Evolutionary conservation across 345 rosid genomes (phyloP).

Genomic region (Syzygium grande): DNA sequence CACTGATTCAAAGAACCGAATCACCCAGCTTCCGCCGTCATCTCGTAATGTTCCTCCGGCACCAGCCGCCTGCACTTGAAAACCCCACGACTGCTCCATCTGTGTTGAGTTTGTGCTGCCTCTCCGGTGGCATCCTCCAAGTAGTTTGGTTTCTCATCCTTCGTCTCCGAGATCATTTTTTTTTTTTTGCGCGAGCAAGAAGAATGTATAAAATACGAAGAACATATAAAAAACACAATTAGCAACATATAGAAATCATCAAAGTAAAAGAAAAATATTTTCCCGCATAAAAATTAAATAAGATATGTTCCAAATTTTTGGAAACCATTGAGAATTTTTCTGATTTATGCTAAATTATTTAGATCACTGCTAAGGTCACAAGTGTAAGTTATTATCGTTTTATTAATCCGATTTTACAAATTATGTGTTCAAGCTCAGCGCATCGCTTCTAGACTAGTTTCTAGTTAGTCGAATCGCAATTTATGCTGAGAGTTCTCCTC

Average conservation of each 20-base stretch:
- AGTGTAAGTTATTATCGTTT: no score
- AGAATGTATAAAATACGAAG: no score
- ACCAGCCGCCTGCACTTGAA: neutral
- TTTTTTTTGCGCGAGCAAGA: no score
- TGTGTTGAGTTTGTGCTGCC: neutral
- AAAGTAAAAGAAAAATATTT: neutral
- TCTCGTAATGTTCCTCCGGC: neutral
- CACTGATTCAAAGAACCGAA: neutral
- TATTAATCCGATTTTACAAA: neutral
- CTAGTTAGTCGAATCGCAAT: neutral
- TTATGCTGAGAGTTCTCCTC: neutral
- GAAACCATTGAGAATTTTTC: neutral
- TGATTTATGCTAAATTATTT: neutral
- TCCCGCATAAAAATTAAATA: neutral
- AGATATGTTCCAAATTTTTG: neutral
- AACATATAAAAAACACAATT: neutral
- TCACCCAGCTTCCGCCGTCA: neutral
- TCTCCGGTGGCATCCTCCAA: neutral
- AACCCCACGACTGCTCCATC: neutral
- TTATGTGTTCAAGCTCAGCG: neutral
- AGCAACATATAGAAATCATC: neutral
- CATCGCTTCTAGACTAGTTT: neutral
- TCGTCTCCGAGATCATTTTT: no score
- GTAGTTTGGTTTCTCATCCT: no score
- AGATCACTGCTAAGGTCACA: neutral